Evolutionary conservation across 495 filamentous ascomycete genomes (phyloP).

Genomic region (Penicillium chermesinum): DNA sequence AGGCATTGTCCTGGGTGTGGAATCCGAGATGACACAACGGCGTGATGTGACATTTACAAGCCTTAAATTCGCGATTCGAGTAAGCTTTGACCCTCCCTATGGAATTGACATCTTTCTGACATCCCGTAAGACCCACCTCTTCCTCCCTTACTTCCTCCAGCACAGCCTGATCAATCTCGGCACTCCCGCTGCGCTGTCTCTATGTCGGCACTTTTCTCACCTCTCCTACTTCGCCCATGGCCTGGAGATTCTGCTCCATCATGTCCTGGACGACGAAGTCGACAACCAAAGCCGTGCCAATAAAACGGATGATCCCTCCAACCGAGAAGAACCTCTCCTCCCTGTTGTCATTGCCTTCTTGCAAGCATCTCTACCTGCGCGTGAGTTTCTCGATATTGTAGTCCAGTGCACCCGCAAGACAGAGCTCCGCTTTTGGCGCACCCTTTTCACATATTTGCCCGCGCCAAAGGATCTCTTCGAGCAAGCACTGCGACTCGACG

Average conservation of each 20-base stretch:
- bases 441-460: conserved; percentile 84
- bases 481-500: conserved; percentile 73
- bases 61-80: conserved; percentile 76
- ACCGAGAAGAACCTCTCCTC: conserved; percentile 59
- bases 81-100: conserved; percentile 35
- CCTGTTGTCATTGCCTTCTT: conserved; percentile 85
- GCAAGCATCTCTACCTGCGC: conserved; percentile 69
- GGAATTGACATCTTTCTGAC: background rate
- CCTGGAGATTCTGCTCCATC: conserved; percentile 86
- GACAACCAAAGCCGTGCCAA: conserved; percentile 65
- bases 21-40: conserved; percentile 86
- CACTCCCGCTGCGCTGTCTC: conserved; percentile 63
- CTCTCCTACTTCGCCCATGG: conserved; percentile 89
- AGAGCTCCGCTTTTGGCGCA: conserved; percentile 90
- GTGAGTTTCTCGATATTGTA: conserved; percentile 80
- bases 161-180: conserved; percentile 68
- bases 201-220: conserved; percentile 77
- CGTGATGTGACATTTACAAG: conserved; percentile 84
- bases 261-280: conserved; percentile 91
- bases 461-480: conserved; percentile 89
- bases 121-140: conserved; percentile 68
- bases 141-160: conserved; percentile 80
- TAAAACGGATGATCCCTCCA: conserved; percentile 26
- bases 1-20: conserved; percentile 83
- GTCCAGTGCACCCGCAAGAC: conserved; percentile 98